Base-by-base conservation (phyloP, 805 yeast genomes). In the Candida rishiriensis region DNA sequence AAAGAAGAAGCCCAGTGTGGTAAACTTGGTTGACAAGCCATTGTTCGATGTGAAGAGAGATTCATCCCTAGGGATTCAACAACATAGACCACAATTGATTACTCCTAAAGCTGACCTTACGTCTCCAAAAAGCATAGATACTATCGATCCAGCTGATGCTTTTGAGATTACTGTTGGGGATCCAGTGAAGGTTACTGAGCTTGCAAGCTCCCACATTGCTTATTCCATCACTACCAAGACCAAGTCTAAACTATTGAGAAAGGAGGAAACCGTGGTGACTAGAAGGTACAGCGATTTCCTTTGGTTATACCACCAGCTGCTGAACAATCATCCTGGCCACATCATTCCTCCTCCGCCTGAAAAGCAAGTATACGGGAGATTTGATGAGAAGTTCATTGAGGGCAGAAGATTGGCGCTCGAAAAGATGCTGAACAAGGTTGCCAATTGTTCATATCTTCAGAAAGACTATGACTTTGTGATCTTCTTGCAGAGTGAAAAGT, bases 281-380 rank as follows among this genome's bases (percentile, higher is more conserved):
- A 73, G 99, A 60, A 75, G 99, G 52, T 93, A 91, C 64, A 79
- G 83, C 42, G 99, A 93, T 63, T 91, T 93, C 65, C 70, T 96
- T 48, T 91, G 98, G 98, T 71, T 93, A 11, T 91, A 89, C 63
- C 88, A 87, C 52, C 96, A 90, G 54, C 69, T 93, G 21, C 86
- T 85, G 57, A 77, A 79, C 56, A 87, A 84, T 54, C 89, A 93
- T 59, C 95, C 96, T 31, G 99, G 99, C 1, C 73, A 75, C 46
- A 82, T 93, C 32, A 81, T 93, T 18, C 98, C 99, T 1, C 96
- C 98, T 1, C 97, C 98, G 3, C 90, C 97, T 0, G 95, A 87
- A 47, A 95, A 93, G 63, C 96, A 95, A 50, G 85, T 85, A 8
- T 83, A 90, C 43, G 97, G 98, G 4, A 75, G 97, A 49, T 89